These are phyloP conservation scores for Emericellopsis atlantica DNA, from an alignment of 2,329 filamentous ascomycete species.

Conservation along the genomic window DNA sequence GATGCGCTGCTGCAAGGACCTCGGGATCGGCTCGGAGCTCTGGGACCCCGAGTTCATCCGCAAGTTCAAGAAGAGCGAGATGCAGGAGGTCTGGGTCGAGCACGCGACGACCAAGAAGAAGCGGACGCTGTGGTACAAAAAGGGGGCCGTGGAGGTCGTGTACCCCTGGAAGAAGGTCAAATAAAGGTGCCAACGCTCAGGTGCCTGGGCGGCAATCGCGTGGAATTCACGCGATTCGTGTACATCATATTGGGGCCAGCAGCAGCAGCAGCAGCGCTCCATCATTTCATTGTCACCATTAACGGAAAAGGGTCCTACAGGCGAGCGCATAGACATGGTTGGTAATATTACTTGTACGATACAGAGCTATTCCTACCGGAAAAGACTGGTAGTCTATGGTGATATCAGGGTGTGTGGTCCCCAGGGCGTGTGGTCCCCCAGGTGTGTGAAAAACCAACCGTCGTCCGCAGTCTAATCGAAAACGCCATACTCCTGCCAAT, in stretches of 20 bases:
- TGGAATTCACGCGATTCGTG: too few relatives aligned
- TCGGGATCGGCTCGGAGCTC: slow-evolving; percentile 86
- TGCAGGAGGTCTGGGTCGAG: slow-evolving; percentile 80
- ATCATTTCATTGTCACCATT: too few relatives aligned
- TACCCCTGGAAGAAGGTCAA: slow-evolving; percentile 40
- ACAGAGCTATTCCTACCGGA: too few relatives aligned
- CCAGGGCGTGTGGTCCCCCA: not conserved
- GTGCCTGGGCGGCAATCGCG: too few relatives aligned
- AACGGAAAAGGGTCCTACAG: too few relatives aligned
- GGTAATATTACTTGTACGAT: too few relatives aligned
- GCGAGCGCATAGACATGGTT: too few relatives aligned
- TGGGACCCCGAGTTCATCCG: slow-evolving; percentile 93
- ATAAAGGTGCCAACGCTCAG: too few relatives aligned
- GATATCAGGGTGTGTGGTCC: not conserved
- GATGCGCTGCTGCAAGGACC: slow-evolving; percentile 96
- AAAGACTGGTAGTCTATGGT: not conserved
- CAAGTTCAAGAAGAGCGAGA: slow-evolving; percentile 62
- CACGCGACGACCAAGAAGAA: slow-evolving; percentile 78
- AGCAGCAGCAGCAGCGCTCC: too few relatives aligned
- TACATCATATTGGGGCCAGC: too few relatives aligned
- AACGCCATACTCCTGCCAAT: slow-evolving; percentile 15
- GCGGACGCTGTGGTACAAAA: slow-evolving; percentile 75
- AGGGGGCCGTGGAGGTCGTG: slow-evolving; percentile 58
- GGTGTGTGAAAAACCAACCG: not conserved
- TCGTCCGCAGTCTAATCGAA: slow-evolving; percentile 6